These are phyloP conservation scores for Penicillium argentinense DNA, from an alignment of 495 filamentous ascomycete genomes.

Conservation along the genomic window DNA sequence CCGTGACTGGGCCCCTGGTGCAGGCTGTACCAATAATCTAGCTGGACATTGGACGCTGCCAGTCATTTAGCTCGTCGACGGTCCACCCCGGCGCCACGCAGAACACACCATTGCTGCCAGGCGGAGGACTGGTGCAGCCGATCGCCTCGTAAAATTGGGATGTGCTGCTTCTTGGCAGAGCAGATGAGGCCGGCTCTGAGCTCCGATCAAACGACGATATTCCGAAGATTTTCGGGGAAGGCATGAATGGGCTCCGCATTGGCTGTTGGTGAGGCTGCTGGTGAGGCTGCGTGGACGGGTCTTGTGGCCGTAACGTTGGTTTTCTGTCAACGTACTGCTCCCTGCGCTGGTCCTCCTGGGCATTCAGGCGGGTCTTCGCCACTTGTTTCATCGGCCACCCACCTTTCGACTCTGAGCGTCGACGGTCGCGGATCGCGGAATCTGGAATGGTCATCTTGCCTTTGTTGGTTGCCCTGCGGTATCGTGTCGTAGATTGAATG, in stretches of 20 bases:
- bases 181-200: not conserved
- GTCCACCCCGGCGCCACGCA: no score
- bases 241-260: not conserved
- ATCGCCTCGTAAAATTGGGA: conserved; percentile 26
- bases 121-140: conserved; percentile 29
- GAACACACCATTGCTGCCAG: conserved; percentile 22
- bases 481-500: conserved; percentile 74
- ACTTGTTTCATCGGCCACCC: conserved; percentile 49
- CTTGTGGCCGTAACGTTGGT: conserved; percentile 7
- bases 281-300: conserved; percentile 7
- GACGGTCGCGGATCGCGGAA: conserved; percentile 46
- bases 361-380: conserved; percentile 21
- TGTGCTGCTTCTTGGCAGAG: not conserved
- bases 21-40: conserved; percentile 22
- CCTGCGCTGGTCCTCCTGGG: conserved; percentile 22
- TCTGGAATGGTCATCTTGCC: conserved; percentile 47
- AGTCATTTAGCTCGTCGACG: no score
- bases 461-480: conserved; percentile 54
- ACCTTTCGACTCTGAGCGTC: conserved; percentile 56
- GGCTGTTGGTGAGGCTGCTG: conserved; percentile 14
- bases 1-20: conserved; percentile 12
- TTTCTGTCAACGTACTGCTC: conserved; percentile 17
- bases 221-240: not conserved
- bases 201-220: not conserved
- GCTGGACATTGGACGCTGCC: no score